phyloP scores from a whole-genome alignment of 1,284 basidiomycete genomes.

The Neolentinus lepideus region DNA sequence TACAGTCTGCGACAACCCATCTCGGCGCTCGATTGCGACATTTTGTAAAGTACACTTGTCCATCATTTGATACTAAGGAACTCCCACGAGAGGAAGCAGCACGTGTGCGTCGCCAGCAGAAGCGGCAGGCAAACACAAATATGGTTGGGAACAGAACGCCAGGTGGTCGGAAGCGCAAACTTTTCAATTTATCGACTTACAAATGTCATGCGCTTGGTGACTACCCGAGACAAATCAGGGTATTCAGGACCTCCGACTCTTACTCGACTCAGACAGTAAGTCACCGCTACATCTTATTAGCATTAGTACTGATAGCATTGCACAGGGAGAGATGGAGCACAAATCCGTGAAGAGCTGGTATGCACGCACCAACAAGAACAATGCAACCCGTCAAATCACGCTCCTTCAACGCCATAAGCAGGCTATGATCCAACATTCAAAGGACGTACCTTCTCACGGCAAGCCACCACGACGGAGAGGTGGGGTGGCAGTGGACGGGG shows the following conservation, averaged over 20 bases:
- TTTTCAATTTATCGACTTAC: constrained; percentile 11
- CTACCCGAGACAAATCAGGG: constrained; percentile 9
- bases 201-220: constrained; percentile 16
- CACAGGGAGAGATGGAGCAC: constrained; percentile 15
- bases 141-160: background rate
- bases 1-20: constrained; percentile 11
- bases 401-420: constrained; percentile 3
- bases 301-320: background rate
- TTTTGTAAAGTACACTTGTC: constrained; percentile 13
- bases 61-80: constrained; percentile 12
- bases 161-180: background rate
- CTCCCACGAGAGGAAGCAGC: constrained; percentile 11
- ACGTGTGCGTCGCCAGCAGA: constrained; percentile 1
- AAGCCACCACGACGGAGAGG: too few species aligned
- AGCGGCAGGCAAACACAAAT: background rate
- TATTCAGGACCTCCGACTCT: constrained; percentile 16
- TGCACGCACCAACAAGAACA: constrained; percentile 7
- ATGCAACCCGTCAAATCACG: constrained; percentile 5
- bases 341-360: constrained; percentile 9
- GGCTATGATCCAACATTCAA: too few species aligned
- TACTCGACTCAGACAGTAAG: constrained; percentile 22
- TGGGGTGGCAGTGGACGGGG: too few species aligned
- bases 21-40: constrained; percentile 12
- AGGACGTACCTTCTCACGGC: too few species aligned
- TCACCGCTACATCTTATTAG: background rate